Conservation (phyloP, 2,329 filamentous ascomycete genomes). For the Incumbomyces lentus region DNA sequence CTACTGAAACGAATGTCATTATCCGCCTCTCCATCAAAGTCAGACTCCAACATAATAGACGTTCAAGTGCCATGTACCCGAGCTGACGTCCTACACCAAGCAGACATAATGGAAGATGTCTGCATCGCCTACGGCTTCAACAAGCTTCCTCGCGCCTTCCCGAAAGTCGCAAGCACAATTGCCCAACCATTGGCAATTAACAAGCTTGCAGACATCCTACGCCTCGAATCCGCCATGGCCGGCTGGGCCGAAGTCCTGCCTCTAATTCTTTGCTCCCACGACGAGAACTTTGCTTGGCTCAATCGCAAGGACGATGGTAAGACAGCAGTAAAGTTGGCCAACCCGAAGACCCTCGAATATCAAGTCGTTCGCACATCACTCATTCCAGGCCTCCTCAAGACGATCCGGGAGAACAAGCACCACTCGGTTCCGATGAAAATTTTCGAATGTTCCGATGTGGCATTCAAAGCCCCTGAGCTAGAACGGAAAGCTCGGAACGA, state of each 20-base stretch:
- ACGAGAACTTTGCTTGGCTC: slow-evolving; percentile 95
- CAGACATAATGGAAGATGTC: slow-evolving; percentile 97
- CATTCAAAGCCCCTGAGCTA: slow-evolving; percentile 69
- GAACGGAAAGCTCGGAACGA: slow-evolving; percentile 89
- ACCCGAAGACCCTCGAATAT: slow-evolving; percentile 88
- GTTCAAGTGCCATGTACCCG: slow-evolving; percentile 79
- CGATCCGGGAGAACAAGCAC: slow-evolving; percentile 83
- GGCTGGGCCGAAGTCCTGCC: slow-evolving; percentile 96
- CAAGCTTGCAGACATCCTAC: slow-evolving; percentile 86
- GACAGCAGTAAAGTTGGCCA: slow-evolving; percentile 73
- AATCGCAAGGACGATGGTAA: slow-evolving; percentile 81
- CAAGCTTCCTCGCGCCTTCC: slow-evolving; percentile 76
- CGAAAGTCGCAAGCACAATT: slow-evolving; percentile 74
- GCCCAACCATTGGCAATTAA: slow-evolving; percentile 83
- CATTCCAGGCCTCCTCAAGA: slow-evolving; percentile 82
- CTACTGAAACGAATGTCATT: slow-evolving; percentile 85
- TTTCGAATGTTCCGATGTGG: slow-evolving; percentile 84
- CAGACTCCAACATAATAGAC: slow-evolving; percentile 61
- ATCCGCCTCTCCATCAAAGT: slow-evolving; percentile 62
- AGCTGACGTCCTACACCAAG: slow-evolving; percentile 90
- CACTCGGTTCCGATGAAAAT: slow-evolving; percentile 83
- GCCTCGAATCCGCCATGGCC: slow-evolving; percentile 79
- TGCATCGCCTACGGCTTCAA: slow-evolving; percentile 98
- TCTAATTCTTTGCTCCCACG: slow-evolving; percentile 89
- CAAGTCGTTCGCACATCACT: slow-evolving; percentile 84